A percentile compares a stretch with the other conserved stretches of the same genome.
These are phyloP conservation scores for Stropharia rugosoannulata DNA, from an alignment of 768 basidiomycete genomes.

Conservation along the genomic window DNA sequence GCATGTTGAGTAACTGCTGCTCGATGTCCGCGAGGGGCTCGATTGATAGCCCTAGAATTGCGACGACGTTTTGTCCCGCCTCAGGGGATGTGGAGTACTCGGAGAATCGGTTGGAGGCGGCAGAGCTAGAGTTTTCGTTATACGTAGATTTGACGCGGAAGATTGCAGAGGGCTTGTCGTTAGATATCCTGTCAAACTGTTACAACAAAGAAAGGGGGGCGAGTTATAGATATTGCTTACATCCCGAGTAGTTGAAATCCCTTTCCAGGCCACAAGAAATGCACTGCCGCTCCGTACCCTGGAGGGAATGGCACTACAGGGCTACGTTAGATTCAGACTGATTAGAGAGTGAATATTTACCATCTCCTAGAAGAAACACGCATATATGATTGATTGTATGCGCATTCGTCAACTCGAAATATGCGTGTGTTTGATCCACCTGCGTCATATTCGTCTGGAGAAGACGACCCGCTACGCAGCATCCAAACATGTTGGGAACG, in stretches of 20 bases:
- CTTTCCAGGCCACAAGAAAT: slow-evolving; percentile 84
- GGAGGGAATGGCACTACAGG: slow-evolving; percentile 72
- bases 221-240: slow-evolving; percentile 40
- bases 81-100: slow-evolving; percentile 26
- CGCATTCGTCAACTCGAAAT: slow-evolving; percentile 72
- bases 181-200: slow-evolving; percentile 64
- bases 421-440: slow-evolving; percentile 80
- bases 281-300: slow-evolving; percentile 81
- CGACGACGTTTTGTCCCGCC: slow-evolving; percentile 53
- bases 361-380: slow-evolving; percentile 79
- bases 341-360: slow-evolving; percentile 35
- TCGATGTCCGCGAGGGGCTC: slow-evolving; percentile 70
- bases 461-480: slow-evolving; percentile 73
- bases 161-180: slow-evolving; percentile 88
- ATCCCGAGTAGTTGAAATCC: slow-evolving; percentile 86
- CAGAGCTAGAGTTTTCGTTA: slow-evolving; percentile 31
- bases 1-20: slow-evolving; percentile 51
- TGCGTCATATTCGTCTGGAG: slow-evolving; percentile 80
- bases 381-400: slow-evolving; percentile 81
- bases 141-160: slow-evolving; percentile 73
- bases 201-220: neutral
- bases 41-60: slow-evolving; percentile 76
- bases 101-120: slow-evolving; percentile 41
- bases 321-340: neutral
- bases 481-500: slow-evolving; percentile 63